A percentile compares a stretch with the other conserved stretches of the same genome.
phyloP scores from a whole-genome alignment of 208 protist genomes.

The Porcisia hertigi region DNA sequence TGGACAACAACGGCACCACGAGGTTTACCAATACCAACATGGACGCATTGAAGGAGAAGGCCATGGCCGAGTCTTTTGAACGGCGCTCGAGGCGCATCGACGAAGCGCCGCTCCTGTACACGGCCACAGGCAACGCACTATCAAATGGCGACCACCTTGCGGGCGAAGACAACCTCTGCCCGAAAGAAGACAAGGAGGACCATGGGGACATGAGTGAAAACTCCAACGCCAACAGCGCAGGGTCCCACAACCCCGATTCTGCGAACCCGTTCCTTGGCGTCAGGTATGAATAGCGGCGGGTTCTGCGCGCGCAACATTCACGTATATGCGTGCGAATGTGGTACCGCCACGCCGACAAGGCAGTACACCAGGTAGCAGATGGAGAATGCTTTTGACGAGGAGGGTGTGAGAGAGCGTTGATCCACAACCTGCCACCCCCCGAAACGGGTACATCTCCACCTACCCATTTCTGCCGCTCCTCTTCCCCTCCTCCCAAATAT shows the following conservation, averaged over 20 bases:
- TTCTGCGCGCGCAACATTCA: not conserved
- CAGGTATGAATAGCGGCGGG: not conserved
- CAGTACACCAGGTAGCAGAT: not conserved
- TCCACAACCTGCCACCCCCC: not conserved
- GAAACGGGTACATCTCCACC: not conserved
- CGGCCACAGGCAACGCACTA: not conserved
- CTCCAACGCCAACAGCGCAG: not conserved
- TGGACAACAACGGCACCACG: conserved; percentile 6
- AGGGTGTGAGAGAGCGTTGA: not conserved
- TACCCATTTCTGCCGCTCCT: not conserved
- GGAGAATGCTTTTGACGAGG: not conserved
- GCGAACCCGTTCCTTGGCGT: conserved; percentile 1
- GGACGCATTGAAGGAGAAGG: conserved; percentile 37
- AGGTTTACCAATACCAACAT: conserved; percentile 18
- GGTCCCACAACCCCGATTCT: not conserved
- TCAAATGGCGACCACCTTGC: not conserved
- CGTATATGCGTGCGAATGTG: not conserved
- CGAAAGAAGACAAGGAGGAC: conserved; percentile 5
- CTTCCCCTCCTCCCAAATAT: not conserved
- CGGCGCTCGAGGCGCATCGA: conserved; percentile 17
- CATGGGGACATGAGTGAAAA: not conserved
- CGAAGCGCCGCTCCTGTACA: not conserved
- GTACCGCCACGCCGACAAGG: not conserved
- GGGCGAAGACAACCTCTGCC: conserved; percentile 22
- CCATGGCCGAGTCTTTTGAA: conserved; percentile 25